Conservation (phyloP, 2,329 filamentous ascomycete genomes). For the Paracoccidioides brasiliensis region DNA sequence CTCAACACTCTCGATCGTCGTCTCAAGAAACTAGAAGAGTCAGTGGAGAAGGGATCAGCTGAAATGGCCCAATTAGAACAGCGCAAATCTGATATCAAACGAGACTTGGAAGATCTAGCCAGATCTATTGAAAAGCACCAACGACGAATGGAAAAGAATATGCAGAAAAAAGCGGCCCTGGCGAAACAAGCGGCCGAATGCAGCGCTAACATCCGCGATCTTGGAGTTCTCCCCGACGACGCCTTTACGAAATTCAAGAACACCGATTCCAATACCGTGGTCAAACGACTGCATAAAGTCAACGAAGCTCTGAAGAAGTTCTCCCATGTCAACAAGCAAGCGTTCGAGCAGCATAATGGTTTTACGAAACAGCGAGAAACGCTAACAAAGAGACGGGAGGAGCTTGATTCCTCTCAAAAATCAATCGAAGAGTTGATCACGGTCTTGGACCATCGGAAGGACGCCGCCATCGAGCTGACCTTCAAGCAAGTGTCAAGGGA, state of each 20-base stretch:
- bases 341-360: slow-evolving; percentile 96
- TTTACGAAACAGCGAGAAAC: slow-evolving; percentile 88
- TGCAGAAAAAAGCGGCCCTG: slow-evolving; percentile 73
- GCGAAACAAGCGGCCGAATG: slow-evolving; percentile 67
- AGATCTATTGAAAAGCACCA: slow-evolving; percentile 71
- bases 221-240: slow-evolving; percentile 87
- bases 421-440: slow-evolving; percentile 88
- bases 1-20: slow-evolving; percentile 55
- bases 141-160: slow-evolving; percentile 80
- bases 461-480: slow-evolving; percentile 94
- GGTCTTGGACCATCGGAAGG: slow-evolving; percentile 86
- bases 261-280: slow-evolving; percentile 63
- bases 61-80: slow-evolving; percentile 48
- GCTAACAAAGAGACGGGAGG: slow-evolving; percentile 68
- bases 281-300: slow-evolving; percentile 68
- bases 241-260: slow-evolving; percentile 84
- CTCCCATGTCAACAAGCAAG: slow-evolving; percentile 98
- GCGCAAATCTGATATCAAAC: slow-evolving; percentile 49
- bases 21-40: slow-evolving; percentile 59
- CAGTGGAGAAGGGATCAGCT: slow-evolving; percentile 48
- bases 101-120: slow-evolving; percentile 61
- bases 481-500: slow-evolving; percentile 96
- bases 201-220: slow-evolving; percentile 76
- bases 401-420: slow-evolving; percentile 71
- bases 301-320: slow-evolving; percentile 93